Base-by-base conservation (phyloP, 768 basidiomycete genomes). In the Gloeostereum incarnatum region DNA sequence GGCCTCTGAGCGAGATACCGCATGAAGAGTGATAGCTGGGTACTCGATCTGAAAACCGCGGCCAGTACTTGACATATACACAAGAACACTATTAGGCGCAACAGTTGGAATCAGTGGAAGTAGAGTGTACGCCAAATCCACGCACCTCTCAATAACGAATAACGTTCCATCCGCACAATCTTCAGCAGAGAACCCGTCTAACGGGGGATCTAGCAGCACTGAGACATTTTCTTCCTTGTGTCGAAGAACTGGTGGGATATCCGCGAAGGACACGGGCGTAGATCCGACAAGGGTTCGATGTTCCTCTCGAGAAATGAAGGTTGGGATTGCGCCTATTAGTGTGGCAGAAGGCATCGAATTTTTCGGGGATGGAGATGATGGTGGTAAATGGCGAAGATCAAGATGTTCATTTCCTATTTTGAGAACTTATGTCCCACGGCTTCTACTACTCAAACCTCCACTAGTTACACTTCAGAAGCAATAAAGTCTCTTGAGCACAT, bases 1-100 rank as follows among this genome's bases (percentile, higher is more conserved):
- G 6, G 60, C 44, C 30, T 76, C 73, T 2, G 72, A 69, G 31
- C 90, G 80, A 1, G 91, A 88, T 38, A 93, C 73, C 18, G 96
- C 96, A 50, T 99, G 96, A 2, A 99, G 73, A 1, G 90, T 94
- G 52, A 99, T 86, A 4, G 81, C 67, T 7, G 88, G 90, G 56
- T 94, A 98, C 41, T 80, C 68, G 52, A 98, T 74, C 46, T 85
- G 78, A 59, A 97, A 82, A 11, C 89, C 91, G 31, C 66, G 63
- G 11, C 78, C 78, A 1, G 76, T 65, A 8, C 72, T 50, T 2
- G 84, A 78, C 59, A 86, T 73, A 70, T 87, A 94, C 2, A 75
- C 75, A 26, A 96, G 71, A 11, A 72, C 78, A 45, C 91, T 90
- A n/a, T n/a, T n/a, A 49, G 7, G 43, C 22, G 4, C 19, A 38